Percentiles rank a stretch among this genome's conserved stretches.
phyloP scores from a whole-genome alignment of 495 filamentous ascomycete species.

The Penicillium egyptiacum region DNA sequence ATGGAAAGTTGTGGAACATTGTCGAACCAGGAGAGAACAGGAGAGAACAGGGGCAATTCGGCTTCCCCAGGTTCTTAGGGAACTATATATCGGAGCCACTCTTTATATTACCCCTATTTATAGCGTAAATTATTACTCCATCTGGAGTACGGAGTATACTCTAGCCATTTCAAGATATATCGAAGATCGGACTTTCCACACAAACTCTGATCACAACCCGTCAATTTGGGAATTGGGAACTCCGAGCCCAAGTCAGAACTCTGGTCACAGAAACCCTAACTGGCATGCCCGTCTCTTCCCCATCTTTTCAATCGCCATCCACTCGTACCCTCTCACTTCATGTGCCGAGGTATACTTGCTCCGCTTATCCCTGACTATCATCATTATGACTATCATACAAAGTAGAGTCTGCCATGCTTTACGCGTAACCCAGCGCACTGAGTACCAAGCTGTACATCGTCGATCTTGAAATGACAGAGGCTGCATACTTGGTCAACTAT shows the following conservation, averaged over 20 bases:
- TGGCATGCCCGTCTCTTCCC: background rate
- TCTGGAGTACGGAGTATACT: background rate
- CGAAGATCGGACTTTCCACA: background rate
- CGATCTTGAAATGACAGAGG: too few species aligned
- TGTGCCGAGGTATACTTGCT: background rate
- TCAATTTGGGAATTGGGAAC: background rate
- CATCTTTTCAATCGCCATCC: background rate
- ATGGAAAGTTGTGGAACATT: constrained; percentile 5
- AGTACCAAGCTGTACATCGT: too few species aligned
- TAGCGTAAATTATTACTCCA: background rate
- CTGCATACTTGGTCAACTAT: too few species aligned
- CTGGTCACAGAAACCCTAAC: background rate
- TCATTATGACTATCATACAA: background rate
- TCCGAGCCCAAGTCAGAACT: background rate
- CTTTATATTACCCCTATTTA: background rate
- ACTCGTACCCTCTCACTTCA: background rate
- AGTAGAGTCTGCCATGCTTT: background rate
- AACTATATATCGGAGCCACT: background rate
- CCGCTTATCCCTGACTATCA: background rate
- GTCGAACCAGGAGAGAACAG: background rate
- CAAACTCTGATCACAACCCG: background rate
- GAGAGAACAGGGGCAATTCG: background rate
- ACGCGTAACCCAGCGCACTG: background rate
- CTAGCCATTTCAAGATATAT: background rate
- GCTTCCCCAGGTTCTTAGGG: constrained; percentile 1